Conservation (phyloP, 2,329 filamentous ascomycete species). For the Trichoderma citrinoviride region DNA sequence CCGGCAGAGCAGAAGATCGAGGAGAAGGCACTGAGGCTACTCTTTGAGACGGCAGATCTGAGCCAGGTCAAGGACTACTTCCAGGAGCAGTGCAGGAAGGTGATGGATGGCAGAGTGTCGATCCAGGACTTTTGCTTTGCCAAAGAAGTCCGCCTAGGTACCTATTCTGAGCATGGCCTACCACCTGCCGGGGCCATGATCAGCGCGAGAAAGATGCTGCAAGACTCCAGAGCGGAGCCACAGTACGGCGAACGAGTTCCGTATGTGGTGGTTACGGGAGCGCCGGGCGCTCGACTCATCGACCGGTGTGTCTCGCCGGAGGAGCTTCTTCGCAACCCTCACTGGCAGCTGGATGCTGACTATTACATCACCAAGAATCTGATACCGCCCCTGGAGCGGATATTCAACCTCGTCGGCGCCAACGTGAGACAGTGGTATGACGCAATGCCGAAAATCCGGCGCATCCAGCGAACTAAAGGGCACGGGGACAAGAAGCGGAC, state of each 20-base stretch:
- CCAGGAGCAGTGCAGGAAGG: conserved; percentile 83
- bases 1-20: conserved; percentile 96
- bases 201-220: conserved; percentile 79
- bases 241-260: conserved; percentile 95
- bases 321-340: conserved; percentile 70
- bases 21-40: conserved; percentile 81
- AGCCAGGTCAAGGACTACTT: conserved; percentile 89
- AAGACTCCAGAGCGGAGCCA: conserved; percentile 81
- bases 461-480: conserved; percentile 48
- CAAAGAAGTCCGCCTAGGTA: conserved; percentile 84
- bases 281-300: conserved; percentile 78
- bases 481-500: conserved; percentile 57
- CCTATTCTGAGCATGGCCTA: conserved; percentile 72
- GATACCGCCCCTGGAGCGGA: conserved; percentile 90
- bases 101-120: conserved; percentile 83
- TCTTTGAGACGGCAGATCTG: conserved; percentile 88
- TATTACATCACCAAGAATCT: conserved; percentile 98
- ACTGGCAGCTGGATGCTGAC: conserved; percentile 82
- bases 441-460: conserved; percentile 90
- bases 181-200: conserved; percentile 87
- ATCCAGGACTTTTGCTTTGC: conserved; percentile 97
- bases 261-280: conserved; percentile 88
- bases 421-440: conserved; percentile 91
- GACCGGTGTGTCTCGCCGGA: conserved; percentile 91
- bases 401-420: conserved; percentile 93